Evolutionary conservation across 371 early-diverging fungal species (phyloP), one percentile per base, ranked within the genome.

Genomic region (Mucor lusitanicus): DNA sequence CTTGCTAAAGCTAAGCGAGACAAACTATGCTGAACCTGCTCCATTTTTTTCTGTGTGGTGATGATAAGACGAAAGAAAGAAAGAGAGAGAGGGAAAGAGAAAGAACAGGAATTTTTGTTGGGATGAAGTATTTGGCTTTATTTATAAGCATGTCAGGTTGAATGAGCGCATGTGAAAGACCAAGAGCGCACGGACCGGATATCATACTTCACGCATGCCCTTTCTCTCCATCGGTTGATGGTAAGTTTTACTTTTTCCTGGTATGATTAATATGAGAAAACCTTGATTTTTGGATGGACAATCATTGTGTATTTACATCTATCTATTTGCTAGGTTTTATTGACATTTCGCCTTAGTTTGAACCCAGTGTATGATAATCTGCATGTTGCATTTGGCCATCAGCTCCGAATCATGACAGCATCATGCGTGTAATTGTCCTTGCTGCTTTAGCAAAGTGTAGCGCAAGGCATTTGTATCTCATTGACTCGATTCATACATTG

Each of bases 1-100:
- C 73, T 79, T 37, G 82, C 82, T 44, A 81, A 69, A 30, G 61
- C 61, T 28, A 61, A 44, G 46, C 61, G 61, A 25, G 58, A 42
- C n/a, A 64, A 35, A 48, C 33, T 35, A 54, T 63, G 63, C n/a
- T 53, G 53, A 12, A 63, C 27, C 39, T 63, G 37, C 37, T 35
- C 32, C 27, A 30, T 30, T n/a, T 44, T 44, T 15, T 62, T n/a
- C 12, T 59, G 17, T 13, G 48, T n/a, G 25, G 50, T 32, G 30
- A 50, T 50, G 32, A 13, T 17, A 21, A 17, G 28, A 17, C 13
- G 6, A 28, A 19, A 61, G 21, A 12, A 12, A 35, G 12, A 9
- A 6, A 35, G 12, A 35, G 12, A 35, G 11, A 15, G 6, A 32
- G 37, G 15, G 15, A 39, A 23, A 35, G 11, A 15, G 6, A 32